Percentiles rank a stretch among this genome's conserved stretches.
Evolutionary conservation across 1,284 basidiomycete species (phyloP).

Genomic region (Trametes pubescens): DNA sequence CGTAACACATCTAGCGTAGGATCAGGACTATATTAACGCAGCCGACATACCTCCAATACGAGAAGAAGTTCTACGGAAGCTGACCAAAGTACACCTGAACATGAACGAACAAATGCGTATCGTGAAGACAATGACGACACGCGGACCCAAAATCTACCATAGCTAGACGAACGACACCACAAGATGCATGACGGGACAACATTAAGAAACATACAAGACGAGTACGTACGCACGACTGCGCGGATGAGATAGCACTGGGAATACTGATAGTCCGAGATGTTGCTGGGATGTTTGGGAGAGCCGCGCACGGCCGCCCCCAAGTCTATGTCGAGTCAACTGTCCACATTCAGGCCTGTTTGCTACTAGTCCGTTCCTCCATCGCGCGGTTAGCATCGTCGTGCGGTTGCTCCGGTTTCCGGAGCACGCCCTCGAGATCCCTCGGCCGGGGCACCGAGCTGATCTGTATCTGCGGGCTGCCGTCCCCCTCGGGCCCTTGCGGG

Average conservation of each 20-base stretch:
- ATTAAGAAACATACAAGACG: not conserved
- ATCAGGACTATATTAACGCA: too few relatives aligned
- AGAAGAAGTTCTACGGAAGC: too few relatives aligned
- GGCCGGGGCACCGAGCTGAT: not conserved
- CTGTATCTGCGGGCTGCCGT: not conserved
- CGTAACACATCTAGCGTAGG: too few relatives aligned
- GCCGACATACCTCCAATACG: too few relatives aligned
- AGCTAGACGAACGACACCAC: not conserved
- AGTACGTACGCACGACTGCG: not conserved
- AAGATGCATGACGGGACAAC: not conserved
- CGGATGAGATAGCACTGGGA: not conserved
- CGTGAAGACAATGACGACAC: not conserved
- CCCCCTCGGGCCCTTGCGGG: not conserved
- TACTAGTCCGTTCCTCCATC: constrained; percentile 1
- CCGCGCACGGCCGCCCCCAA: not conserved
- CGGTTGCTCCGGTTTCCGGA: not conserved
- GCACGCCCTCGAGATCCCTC: not conserved
- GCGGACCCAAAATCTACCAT: not conserved
- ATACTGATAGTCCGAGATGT: not conserved
- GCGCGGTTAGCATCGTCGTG: not conserved
- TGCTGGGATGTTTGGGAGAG: not conserved
- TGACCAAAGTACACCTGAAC: too few relatives aligned
- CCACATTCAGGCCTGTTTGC: not conserved
- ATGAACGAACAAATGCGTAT: too few relatives aligned
- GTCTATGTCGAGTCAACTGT: not conserved